phyloP scores from a whole-genome alignment of 1,284 basidiomycete genomes.

The Ustilago trichophora region DNA sequence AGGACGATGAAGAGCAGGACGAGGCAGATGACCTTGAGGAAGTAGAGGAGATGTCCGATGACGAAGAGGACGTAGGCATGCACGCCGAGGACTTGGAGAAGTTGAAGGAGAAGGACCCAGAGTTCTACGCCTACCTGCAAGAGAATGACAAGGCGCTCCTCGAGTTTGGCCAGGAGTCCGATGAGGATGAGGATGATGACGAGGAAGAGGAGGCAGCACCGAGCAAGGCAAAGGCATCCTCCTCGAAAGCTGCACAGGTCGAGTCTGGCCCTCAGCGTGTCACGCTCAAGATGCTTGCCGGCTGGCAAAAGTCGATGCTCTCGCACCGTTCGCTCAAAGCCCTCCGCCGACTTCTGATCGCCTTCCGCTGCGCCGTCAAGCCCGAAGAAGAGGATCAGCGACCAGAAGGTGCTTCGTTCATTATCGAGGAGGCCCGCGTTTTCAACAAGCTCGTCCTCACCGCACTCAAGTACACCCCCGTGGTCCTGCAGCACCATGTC shows the following conservation, averaged over 20 bases:
- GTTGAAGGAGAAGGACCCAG: constrained; percentile 92
- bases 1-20: constrained; percentile 45
- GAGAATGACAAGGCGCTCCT: constrained; percentile 92
- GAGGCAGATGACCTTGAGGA: constrained; percentile 53
- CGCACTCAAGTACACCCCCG: constrained; percentile 86
- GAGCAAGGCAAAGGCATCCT: constrained; percentile 19
- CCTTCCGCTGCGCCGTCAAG: constrained; percentile 63
- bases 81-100: constrained; percentile 86
- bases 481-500: constrained; percentile 85
- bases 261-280: constrained; percentile 68
- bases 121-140: constrained; percentile 97
- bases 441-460: constrained; percentile 93
- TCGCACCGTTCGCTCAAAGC: constrained; percentile 87
- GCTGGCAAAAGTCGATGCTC: constrained; percentile 90
- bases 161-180: constrained; percentile 73
- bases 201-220: constrained; percentile 31
- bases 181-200: constrained; percentile 61
- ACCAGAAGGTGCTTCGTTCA: constrained; percentile 46
- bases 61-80: constrained; percentile 47
- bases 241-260: constrained; percentile 21
- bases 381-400: constrained; percentile 51
- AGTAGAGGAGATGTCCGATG: constrained; percentile 56
- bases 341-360: constrained; percentile 79
- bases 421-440: constrained; percentile 62
- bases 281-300: constrained; percentile 78